Conservation (phyloP, 345 rosid species). For the Boechera retrofracta region DNA sequence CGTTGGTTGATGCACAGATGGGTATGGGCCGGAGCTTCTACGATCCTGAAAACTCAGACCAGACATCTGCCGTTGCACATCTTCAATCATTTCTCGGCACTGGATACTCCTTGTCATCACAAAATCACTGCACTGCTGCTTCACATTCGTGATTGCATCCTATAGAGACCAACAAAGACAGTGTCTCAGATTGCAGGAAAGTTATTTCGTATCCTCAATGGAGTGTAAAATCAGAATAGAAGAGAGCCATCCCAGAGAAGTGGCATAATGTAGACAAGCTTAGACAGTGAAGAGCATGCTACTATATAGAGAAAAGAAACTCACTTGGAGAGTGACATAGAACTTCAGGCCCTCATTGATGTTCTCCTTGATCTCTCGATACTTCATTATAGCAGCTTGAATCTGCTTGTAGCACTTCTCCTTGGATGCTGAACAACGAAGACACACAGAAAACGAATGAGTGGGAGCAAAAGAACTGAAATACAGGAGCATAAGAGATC, state of each 20-base stretch:
- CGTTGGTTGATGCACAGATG: conserved; percentile 67
- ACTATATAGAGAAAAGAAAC: conserved; percentile 18
- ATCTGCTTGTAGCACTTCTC: conserved; percentile 95
- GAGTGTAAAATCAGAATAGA: conserved; percentile 11
- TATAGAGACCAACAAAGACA: conserved; percentile 44
- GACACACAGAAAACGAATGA: conserved; percentile 19
- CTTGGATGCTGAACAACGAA: conserved; percentile 68
- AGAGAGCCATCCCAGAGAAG: conserved; percentile 15
- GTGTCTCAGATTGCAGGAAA: conserved; percentile 31
- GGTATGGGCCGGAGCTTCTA: conserved; percentile 66
- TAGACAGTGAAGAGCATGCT: conserved; percentile 19
- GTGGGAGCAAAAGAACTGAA: conserved; percentile 22
- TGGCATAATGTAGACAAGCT: conserved; percentile 24
- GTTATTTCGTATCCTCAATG: conserved; percentile 19
- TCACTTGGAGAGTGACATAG: conserved; percentile 96
- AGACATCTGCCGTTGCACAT: conserved; percentile 88
- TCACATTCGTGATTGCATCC: conserved; percentile 95
- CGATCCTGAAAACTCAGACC: conserved; percentile 92
- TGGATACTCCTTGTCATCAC: conserved; percentile 97
- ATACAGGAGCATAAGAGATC: conserved; percentile 18
- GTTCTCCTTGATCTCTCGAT: conserved; percentile 93
- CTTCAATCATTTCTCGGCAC: conserved; percentile 97
- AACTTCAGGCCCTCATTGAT: conserved; percentile 95
- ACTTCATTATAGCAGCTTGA: conserved; percentile 86
- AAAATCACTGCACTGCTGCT: conserved; percentile 98